phyloP scores from a whole-genome alignment of 2,329 filamentous ascomycete genomes.

The Aspergillus pseudoglaucus region DNA sequence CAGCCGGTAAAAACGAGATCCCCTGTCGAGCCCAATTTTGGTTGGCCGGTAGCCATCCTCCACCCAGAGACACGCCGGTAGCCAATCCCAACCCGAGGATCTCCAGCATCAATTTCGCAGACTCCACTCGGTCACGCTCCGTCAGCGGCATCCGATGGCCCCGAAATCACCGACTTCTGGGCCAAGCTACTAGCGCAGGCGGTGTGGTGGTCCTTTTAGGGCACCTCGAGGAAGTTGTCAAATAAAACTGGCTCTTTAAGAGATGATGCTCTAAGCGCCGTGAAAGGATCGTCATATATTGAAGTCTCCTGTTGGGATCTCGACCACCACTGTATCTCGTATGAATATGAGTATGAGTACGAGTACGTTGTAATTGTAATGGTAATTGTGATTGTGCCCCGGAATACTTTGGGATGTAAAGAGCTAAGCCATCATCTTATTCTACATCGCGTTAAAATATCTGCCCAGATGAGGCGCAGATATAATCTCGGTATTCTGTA shows the following conservation, averaged over 20 bases:
- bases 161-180: neutral
- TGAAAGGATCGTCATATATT: neutral
- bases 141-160: neutral
- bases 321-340: too few species aligned
- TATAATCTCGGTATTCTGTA: too few species aligned
- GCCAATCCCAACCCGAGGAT: constrained; percentile 21
- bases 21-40: constrained; percentile 1
- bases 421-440: too few species aligned
- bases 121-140: constrained; percentile 1
- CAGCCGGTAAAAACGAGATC: too few species aligned
- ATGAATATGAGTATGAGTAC: too few species aligned
- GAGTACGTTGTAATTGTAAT: too few species aligned
- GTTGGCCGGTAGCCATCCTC: constrained; percentile 15
- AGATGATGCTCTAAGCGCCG: neutral
- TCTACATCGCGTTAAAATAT: too few species aligned
- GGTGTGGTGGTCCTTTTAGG: neutral
- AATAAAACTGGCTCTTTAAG: neutral
- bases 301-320: too few species aligned
- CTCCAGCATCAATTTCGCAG: constrained; percentile 28
- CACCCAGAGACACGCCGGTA: constrained; percentile 3
- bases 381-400: too few species aligned
- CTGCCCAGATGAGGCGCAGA: too few species aligned
- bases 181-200: neutral
- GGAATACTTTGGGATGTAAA: too few species aligned
- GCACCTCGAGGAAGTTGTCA: neutral